phyloP scores from a whole-genome alignment of 2,329 filamentous ascomycete species.

The Diplodia scrobiculata region DNA sequence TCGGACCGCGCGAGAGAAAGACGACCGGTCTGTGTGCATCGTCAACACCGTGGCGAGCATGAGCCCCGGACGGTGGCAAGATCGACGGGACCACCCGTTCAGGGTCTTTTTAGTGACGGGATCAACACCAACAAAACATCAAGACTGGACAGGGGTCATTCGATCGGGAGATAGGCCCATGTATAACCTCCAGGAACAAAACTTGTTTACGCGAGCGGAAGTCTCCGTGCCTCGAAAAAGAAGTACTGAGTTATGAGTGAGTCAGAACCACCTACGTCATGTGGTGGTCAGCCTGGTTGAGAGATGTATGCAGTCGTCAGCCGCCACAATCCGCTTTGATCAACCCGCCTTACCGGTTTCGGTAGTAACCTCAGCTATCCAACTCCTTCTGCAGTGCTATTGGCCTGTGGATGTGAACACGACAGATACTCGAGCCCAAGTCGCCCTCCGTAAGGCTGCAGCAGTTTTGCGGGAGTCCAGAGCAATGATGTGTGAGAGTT shows the following conservation, averaged over 20 bases:
- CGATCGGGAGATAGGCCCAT: not conserved
- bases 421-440: not conserved
- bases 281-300: not conserved
- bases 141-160: not conserved
- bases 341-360: not conserved
- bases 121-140: not conserved
- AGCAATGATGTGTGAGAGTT: not conserved
- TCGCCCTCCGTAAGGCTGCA: not conserved
- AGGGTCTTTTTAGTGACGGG: not conserved
- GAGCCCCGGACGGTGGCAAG: not conserved
- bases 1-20: too few relatives aligned
- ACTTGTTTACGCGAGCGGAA: not conserved
- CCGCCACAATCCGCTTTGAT: not conserved
- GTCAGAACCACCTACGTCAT: not conserved
- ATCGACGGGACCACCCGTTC: not conserved
- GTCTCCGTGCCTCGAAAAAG: not conserved
- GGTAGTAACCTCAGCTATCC: not conserved
- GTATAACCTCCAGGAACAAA: not conserved
- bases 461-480: not conserved
- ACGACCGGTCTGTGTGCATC: not conserved
- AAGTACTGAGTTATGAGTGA: not conserved
- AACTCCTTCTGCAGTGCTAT: not conserved
- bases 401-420: not conserved
- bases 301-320: not conserved
- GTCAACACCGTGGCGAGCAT: not conserved